Conservation (phyloP, 192 early-diverging fungal genomes). For the Gonapodya sp. region DNA sequence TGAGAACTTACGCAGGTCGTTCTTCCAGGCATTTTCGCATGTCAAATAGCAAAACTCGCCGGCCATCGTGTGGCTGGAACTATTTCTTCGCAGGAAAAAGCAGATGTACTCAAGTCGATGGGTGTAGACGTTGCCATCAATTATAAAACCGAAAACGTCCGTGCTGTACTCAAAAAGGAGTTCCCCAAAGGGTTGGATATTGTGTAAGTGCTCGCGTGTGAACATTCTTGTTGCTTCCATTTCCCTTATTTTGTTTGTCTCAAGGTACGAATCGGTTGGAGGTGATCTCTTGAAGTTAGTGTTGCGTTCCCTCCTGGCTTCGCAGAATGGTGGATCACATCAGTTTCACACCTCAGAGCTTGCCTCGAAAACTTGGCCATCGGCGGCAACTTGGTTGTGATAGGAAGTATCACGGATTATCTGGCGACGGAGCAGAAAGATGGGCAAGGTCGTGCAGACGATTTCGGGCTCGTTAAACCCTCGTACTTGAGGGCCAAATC, state of each 20-base stretch:
- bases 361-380: constrained; percentile 16
- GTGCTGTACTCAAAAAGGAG: constrained; percentile 37
- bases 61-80: constrained; percentile 53
- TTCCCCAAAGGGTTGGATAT: constrained; percentile 46
- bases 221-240: too few species aligned
- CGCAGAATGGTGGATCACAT: too few species aligned
- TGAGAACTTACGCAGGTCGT: neutral
- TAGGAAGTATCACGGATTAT: constrained; percentile 25
- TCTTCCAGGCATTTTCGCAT: constrained; percentile 20
- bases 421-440: neutral
- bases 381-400: constrained; percentile 23
- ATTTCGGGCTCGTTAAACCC: neutral
- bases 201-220: too few species aligned
- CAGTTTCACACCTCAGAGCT: neutral
- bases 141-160: constrained; percentile 44
- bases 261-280: constrained; percentile 49
- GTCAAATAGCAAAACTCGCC: constrained; percentile 47
- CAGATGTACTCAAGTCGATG: constrained; percentile 33
- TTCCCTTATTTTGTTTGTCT: too few species aligned
- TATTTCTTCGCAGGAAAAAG: constrained; percentile 40
- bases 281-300: constrained; percentile 34
- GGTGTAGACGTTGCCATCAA: constrained; percentile 49
- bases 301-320: constrained; percentile 16
- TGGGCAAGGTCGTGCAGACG: neutral
- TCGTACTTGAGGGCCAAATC: constrained; percentile 29